Evolutionary conservation across 1,284 basidiomycete genomes (phyloP).

Genomic region (Phylloboletellus chloephorus): DNA sequence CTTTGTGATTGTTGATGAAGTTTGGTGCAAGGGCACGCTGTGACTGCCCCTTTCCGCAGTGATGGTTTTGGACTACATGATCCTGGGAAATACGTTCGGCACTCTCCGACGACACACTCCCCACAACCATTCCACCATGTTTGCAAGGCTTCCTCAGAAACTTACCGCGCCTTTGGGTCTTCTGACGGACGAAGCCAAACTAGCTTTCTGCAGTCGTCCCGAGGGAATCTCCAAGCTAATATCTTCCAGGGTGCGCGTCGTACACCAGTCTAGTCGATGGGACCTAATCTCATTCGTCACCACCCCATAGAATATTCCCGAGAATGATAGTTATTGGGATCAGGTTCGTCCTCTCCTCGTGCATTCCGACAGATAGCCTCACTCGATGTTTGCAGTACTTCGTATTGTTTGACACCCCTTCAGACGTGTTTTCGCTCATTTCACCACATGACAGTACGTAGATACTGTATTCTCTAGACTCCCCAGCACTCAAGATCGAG

Average conservation of each 20-base stretch:
- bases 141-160: conserved; percentile 61
- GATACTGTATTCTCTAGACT: conserved; percentile 36
- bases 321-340: conserved; percentile 78
- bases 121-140: conserved; percentile 37
- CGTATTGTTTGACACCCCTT: conserved; percentile 76
- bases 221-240: conserved; percentile 74
- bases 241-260: conserved; percentile 50
- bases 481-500: conserved; percentile 4
- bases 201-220: conserved; percentile 78
- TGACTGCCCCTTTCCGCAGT: no score
- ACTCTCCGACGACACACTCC: neutral
- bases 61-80: no score
- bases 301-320: conserved; percentile 57
- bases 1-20: no score
- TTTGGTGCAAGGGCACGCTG: no score
- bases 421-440: conserved; percentile 85
- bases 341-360: conserved; percentile 47
- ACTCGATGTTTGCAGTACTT: conserved; percentile 56
- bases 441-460: conserved; percentile 77
- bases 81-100: conserved; percentile 7
- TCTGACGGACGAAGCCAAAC: conserved; percentile 82
- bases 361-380: conserved; percentile 4
- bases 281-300: conserved; percentile 10
- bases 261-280: conserved; percentile 1
- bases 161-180: conserved; percentile 74